Percentiles rank a stretch among this genome's conserved stretches.
Evolutionary conservation across 2,329 filamentous ascomycete species (phyloP).

Genomic region (Canariomyces notabilis): DNA sequence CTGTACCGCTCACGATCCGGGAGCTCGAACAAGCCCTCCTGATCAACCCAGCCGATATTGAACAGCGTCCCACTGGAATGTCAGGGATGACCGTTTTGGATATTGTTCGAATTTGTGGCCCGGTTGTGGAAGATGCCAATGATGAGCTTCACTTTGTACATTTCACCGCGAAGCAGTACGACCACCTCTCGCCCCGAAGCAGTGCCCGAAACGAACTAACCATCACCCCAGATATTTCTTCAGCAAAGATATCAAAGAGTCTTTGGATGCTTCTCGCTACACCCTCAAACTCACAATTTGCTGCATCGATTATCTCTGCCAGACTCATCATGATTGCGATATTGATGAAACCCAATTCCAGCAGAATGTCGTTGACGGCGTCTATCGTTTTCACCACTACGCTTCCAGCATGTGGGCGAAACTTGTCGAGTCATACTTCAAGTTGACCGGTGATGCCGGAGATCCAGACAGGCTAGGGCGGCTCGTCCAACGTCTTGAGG

Average conservation of each 20-base stretch:
- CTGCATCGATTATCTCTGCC: not conserved
- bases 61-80: not conserved
- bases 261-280: not conserved
- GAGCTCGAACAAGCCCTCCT: conserved; percentile 20
- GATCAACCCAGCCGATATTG: not conserved
- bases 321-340: too few species aligned
- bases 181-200: not conserved
- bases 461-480: too few species aligned
- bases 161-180: conserved; percentile 31
- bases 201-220: not conserved
- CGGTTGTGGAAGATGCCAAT: conserved; percentile 29
- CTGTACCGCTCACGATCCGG: conserved; percentile 17
- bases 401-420: too few species aligned
- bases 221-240: not conserved
- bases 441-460: too few species aligned
- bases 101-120: conserved; percentile 26
- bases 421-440: too few species aligned
- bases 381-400: too few species aligned
- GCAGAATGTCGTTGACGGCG: too few species aligned
- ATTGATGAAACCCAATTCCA: too few species aligned
- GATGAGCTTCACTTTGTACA: conserved; percentile 30
- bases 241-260: not conserved
- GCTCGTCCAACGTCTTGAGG: too few species aligned
- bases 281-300: not conserved
- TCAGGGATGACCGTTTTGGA: conserved; percentile 7